Base-by-base conservation (phyloP, 805 yeast genomes). In the Barnettozyma siamensis region DNA sequence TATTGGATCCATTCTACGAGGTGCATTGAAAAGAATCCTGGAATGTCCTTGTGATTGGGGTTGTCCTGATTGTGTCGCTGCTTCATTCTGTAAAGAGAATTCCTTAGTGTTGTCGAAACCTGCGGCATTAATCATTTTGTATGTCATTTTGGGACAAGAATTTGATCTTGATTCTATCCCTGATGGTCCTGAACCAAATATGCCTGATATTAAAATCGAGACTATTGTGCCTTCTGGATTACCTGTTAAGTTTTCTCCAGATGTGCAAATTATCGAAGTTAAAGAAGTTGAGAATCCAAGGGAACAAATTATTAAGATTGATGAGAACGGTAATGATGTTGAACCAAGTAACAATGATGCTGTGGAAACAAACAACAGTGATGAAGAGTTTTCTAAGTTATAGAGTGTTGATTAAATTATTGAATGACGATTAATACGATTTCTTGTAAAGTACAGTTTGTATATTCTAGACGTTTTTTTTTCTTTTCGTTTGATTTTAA, bases 101-200 rank as follows among this genome's bases (percentile, higher is more conserved):
- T 79, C 83, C 55, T 64, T 83, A 40, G 98, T 93, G 7, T 65
- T 91, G 47, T 88, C 97, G 0, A 93, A 91, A 53, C 82, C 84
- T 11, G 98, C 93, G 0, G 88, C 96, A 0, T 63, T 75, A 12
- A 69, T 91, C 2, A 76, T 91, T 7, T 53, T 89, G 13, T 78
- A 81, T 13, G 55, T 68, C 13, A 67, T 93, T 5, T 55, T 81
- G 23, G 89, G 87, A 0, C 63, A 69, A 23, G 67, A 67, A 20
- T 43, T 80, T 10, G 73, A 76, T 17, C 55, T 69, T 42, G 67
- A 71, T 23, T 29, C 43, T 1, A 70, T 84, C 5, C 72, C 73
- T 1, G 75, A 76, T 55, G 93, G 93, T 0, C 93, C 94, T 0
- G 94, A 84, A 49, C 73, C 70, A 2, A 83, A 84, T 50, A 72